Base-by-base conservation (phyloP, 2,329 filamentous ascomycete species). In the Neofusicoccum laricinum region DNA sequence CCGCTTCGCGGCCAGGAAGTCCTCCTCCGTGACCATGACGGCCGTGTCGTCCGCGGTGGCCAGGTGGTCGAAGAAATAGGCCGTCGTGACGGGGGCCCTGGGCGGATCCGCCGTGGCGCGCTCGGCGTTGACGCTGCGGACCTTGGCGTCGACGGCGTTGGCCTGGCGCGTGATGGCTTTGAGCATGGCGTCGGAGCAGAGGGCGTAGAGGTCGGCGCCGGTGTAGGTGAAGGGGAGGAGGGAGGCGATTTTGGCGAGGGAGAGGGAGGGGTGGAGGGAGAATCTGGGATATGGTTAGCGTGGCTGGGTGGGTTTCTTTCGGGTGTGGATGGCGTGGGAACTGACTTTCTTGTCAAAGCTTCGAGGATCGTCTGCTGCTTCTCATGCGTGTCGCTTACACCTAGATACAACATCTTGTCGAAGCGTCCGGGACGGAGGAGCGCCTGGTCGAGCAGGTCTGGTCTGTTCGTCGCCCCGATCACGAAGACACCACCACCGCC, bases 181-280 rank as follows among this genome's bases (percentile, higher is more conserved):
- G 69, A 99, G 89, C 95, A 99, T 99, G 59, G 95, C 93, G 76
- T 99, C 95, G 48, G 93, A 97, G 81, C 94, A 98, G 19, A 99
- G 85, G 0, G 95, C 95, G 78, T 99, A 99, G 73, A 99, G 89
- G 79, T 99, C 95, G 67, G 95, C 95, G 72, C 95, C 95, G 0
- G 95, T 99, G 79, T 97, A 99, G 2, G 94, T 98, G 75, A 97
- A 95, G 0, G 95, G 95, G 3, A 99, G 85, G 11, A 84, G 84
- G 59, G 90, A 84, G 3, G 94, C 90, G 51, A 99, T 87, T 7
- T 86, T 80, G 30, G 84, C 76, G 11, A 99, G 86, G 11, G 92
- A 95, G 51, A 97, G 83, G 1, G 87, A 84, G 0, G 92, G 91
- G 68, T 92, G 84, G 61, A 98, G 87, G 2, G 89, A 90, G 78